Conservation (phyloP, 345 rosid species). For the Linum tenue region DNA sequence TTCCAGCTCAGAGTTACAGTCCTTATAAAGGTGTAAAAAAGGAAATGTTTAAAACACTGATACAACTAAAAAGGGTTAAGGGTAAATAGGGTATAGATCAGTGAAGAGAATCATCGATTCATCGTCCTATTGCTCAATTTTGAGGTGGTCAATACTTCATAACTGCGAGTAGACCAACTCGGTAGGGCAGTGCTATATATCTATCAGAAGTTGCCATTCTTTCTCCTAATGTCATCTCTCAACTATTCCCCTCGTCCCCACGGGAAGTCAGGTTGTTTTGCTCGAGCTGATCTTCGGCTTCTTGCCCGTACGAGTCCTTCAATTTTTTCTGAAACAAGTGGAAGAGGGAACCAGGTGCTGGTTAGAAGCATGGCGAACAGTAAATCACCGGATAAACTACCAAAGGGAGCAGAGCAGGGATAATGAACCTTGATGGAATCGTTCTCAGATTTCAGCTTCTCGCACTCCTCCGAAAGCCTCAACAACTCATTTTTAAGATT, state of each 20-base stretch:
- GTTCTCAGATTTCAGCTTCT: slow-evolving; percentile 79
- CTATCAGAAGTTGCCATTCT: neutral
- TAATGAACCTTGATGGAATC: slow-evolving; percentile 58
- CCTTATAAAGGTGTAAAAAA: neutral
- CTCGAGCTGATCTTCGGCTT: slow-evolving; percentile 57
- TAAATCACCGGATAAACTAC: neutral
- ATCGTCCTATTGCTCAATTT: slow-evolving; percentile 9
- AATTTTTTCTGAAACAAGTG: slow-evolving; percentile 60
- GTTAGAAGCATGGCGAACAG: neutral
- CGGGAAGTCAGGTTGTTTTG: slow-evolving; percentile 29
- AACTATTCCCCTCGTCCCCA: slow-evolving; percentile 35
- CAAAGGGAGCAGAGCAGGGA: neutral
- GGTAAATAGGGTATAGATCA: slow-evolving; percentile 19
- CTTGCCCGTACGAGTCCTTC: slow-evolving; percentile 57
- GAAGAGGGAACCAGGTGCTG: neutral
- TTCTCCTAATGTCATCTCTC: neutral
- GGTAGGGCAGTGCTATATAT: slow-evolving; percentile 3
- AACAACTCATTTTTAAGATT: slow-evolving; percentile 69
- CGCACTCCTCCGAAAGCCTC: slow-evolving; percentile 75
- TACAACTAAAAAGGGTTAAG: slow-evolving; percentile 2
- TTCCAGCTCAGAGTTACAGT: neutral
- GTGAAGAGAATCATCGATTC: slow-evolving; percentile 11
- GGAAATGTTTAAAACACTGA: neutral
- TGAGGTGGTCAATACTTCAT: slow-evolving; percentile 1
- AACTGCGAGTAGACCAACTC: slow-evolving; percentile 10